Evolutionary conservation across 1,284 basidiomycete genomes (phyloP).

Genomic region (Apiotrichum gamsii): DNA sequence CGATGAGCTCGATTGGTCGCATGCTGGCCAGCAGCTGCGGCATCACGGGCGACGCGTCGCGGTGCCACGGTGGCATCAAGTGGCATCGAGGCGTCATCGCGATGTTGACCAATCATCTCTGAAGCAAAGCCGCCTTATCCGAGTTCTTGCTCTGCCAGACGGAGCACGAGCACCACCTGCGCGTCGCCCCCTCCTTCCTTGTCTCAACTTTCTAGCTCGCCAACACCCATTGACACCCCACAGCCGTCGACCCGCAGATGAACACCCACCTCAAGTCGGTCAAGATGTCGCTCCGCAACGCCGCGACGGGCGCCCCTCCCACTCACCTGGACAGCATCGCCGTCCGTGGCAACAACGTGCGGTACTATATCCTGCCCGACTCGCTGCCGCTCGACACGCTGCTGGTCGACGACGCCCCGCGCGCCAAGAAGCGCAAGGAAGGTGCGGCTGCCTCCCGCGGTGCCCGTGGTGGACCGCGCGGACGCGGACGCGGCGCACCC

Average conservation of each 20-base stretch:
- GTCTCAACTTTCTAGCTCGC: not conserved
- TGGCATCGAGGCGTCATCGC: too few species aligned
- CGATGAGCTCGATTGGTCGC: too few species aligned
- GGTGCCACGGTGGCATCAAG: too few species aligned
- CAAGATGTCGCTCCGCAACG: conserved; percentile 84
- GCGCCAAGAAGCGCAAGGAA: conserved; percentile 70
- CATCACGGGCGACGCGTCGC: too few species aligned
- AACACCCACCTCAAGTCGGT: conserved; percentile 96
- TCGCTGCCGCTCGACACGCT: conserved; percentile 93
- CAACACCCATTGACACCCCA: not conserved
- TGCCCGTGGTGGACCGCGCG: conserved; percentile 30
- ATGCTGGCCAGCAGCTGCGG: too few species aligned
- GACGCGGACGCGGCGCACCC: conserved; percentile 35
- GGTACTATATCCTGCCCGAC: conserved; percentile 83
- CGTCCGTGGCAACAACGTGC: conserved; percentile 87
- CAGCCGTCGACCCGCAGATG: conserved; percentile 95
- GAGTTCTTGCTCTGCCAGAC: too few species aligned
- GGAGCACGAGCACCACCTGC: too few species aligned
- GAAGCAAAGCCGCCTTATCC: too few species aligned
- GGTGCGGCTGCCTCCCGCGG: conserved; percentile 30
- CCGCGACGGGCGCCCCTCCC: conserved; percentile 50
- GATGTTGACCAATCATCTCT: too few species aligned
- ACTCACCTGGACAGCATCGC: conserved; percentile 73
- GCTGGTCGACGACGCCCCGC: conserved; percentile 94
- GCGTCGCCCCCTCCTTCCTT: not conserved